Conservation (phyloP, 352 stramenopile species). For the Pythium volutum region DNA sequence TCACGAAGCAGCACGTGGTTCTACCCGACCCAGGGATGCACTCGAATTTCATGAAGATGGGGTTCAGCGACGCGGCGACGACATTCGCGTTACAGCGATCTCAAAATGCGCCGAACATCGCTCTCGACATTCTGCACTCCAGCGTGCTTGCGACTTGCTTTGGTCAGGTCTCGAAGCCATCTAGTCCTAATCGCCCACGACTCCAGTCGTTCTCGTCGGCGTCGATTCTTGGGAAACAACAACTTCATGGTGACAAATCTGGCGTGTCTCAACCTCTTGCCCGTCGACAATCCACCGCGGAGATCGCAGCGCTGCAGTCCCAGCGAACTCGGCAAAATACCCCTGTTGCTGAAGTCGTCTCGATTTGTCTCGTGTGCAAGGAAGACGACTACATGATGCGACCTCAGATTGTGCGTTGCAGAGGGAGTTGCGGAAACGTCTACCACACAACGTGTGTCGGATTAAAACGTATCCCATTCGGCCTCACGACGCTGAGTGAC, state of each 20-base stretch:
- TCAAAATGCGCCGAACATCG: constrained; percentile 72
- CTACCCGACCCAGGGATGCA: constrained; percentile 76
- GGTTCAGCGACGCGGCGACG: constrained; percentile 63
- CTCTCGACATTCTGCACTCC: constrained; percentile 71
- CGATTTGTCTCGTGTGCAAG: constrained; percentile 53
- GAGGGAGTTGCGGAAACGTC: constrained; percentile 38
- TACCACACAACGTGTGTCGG: constrained; percentile 81
- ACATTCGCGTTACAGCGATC: constrained; percentile 80
- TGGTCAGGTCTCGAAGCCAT: constrained; percentile 9
- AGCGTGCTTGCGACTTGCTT: constrained; percentile 57
- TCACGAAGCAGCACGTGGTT: constrained; percentile 77
- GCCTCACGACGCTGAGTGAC: constrained; percentile 78
- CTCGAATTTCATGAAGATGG: constrained; percentile 80
- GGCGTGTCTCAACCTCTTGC: constrained; percentile 12
- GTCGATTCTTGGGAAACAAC: constrained; percentile 16
- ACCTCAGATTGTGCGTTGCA: constrained; percentile 64
- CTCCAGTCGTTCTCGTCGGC: constrained; percentile 11
- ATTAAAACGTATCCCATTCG: constrained; percentile 77
- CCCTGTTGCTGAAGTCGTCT: constrained; percentile 24
- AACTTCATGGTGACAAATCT: not conserved
- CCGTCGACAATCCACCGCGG: constrained; percentile 57
- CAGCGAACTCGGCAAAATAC: constrained; percentile 50
- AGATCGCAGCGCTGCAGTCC: constrained; percentile 73
- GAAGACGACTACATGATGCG: constrained; percentile 86
- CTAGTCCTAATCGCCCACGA: constrained; percentile 8